Base-by-base conservation (phyloP, 352 stramenopile species). In the Thraustotheca clavata region DNA sequence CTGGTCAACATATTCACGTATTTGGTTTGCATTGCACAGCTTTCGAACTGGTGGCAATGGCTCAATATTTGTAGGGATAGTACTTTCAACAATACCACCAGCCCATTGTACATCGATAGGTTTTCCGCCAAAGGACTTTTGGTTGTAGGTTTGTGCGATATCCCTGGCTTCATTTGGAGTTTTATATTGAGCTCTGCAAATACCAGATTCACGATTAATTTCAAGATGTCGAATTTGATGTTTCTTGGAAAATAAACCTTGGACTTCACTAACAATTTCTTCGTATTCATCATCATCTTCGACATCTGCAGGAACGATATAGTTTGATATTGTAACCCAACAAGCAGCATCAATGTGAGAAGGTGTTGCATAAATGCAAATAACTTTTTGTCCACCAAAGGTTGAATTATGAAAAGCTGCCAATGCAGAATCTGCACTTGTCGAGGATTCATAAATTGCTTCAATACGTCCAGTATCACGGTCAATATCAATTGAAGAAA, bases 271-370 rank as follows among this genome's bases (percentile, higher is more conserved):
- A 16, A 67, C 43, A 3, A 87, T 38, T 14, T 87, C 79, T 0
- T 73, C 57, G 4, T 67, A 71, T 33, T 90, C 79, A 49, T 88
- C 79, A 0, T 74, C 67, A 41, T 87, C 72, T 49, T 77, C 69
- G 4, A 87, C 34, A 3, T 90, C 77, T 22, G 79, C 71, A 1
- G 60, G 33, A 5, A 71, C 67, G 8, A 7, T 59, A 18, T 8
- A 76, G 24, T 48, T 61, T 20, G 32, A 26, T 24, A 31, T n/a
- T 12, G n/a, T 22, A 24, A 39, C 24, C 5, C 26, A 29, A 2
- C 18, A 38, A 8, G 27, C 22, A 18, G 22, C 24, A 34, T 65
- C 40, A 22, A 14, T 41, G 24, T 18, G 12, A 40, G 35, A 18
- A 1, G 22, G 4, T 31, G 40, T 59, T 35, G 20, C 29, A 11